Evolutionary conservation across 1,284 basidiomycete genomes (phyloP).

Genomic region (Amylostereum areolatum): DNA sequence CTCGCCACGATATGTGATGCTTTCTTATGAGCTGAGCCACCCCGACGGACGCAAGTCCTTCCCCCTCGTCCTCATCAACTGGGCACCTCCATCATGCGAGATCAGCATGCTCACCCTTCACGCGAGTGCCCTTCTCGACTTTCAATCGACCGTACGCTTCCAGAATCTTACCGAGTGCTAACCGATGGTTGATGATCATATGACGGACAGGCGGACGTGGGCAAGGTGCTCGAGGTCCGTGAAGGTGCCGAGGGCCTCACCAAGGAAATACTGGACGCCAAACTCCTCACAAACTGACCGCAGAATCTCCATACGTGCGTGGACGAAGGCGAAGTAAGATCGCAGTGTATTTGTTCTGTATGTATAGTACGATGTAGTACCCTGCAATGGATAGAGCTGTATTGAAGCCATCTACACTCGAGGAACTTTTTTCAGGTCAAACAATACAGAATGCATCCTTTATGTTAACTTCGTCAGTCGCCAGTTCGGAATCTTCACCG

Average conservation of each 20-base stretch:
- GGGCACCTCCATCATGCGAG: conserved; percentile 74
- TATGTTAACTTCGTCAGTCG: too few relatives aligned
- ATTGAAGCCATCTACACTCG: too few relatives aligned
- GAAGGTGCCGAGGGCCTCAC: conserved; percentile 81
- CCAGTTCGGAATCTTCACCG: too few relatives aligned
- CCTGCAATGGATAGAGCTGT: too few relatives aligned
- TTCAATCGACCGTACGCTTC: conserved; percentile 59
- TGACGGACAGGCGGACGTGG: conserved; percentile 54
- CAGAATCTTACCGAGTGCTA: conserved; percentile 22
- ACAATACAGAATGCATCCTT: too few relatives aligned
- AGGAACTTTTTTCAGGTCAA: too few relatives aligned
- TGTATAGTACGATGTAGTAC: too few relatives aligned
- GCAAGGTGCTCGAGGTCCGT: conserved; percentile 73
- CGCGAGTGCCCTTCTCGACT: conserved; percentile 75
- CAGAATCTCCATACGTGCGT: neutral
- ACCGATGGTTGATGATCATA: neutral
- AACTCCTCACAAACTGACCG: conserved; percentile 35
- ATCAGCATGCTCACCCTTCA: conserved; percentile 77
- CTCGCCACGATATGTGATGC: conserved; percentile 81
- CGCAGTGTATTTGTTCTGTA: too few relatives aligned
- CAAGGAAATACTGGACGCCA: conserved; percentile 60
- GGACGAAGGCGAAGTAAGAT: too few relatives aligned
- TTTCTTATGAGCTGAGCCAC: conserved; percentile 81
- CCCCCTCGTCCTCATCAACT: conserved; percentile 82
- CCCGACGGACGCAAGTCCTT: conserved; percentile 82